Percentiles rank a stretch among this genome's conserved stretches.
phyloP scores from a whole-genome alignment of 192 early-diverging fungal genomes.

The Coemansia umbellata region DNA sequence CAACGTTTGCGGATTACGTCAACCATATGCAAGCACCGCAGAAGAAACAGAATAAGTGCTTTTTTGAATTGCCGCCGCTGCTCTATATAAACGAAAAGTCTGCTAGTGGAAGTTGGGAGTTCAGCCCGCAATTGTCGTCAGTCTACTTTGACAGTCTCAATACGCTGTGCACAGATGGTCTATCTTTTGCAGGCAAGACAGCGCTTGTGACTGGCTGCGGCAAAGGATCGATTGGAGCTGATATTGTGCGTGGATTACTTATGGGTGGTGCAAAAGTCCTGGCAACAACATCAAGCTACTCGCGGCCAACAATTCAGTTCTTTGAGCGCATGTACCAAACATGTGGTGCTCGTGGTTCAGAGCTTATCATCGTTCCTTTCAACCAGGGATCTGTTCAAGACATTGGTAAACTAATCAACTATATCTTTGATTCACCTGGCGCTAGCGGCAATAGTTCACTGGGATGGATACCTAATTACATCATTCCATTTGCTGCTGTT shows the following conservation, averaged over 20 bases:
- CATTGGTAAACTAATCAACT: constrained; percentile 69
- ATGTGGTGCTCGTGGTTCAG: constrained; percentile 79
- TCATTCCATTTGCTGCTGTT: constrained; percentile 91
- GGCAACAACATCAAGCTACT: constrained; percentile 89
- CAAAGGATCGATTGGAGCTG: constrained; percentile 85
- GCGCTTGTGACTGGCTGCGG: constrained; percentile 91
- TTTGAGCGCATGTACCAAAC: constrained; percentile 85
- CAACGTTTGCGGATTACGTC: constrained; percentile 82
- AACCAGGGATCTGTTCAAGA: constrained; percentile 88
- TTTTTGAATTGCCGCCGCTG: constrained; percentile 35
- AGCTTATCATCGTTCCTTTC: constrained; percentile 89
- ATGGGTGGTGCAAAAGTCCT: constrained; percentile 88
- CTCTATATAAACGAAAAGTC: constrained; percentile 10
- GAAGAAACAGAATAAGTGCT: not conserved
- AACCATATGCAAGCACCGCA: constrained; percentile 62
- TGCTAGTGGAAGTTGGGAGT: constrained; percentile 59
- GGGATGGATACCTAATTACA: constrained; percentile 87
- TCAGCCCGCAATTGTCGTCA: constrained; percentile 62
- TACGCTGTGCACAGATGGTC: constrained; percentile 66
- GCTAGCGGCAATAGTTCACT: constrained; percentile 60
- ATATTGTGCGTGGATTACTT: constrained; percentile 83
- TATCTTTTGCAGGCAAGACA: constrained; percentile 77
- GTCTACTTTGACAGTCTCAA: constrained; percentile 71
- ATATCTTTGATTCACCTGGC: constrained; percentile 65
- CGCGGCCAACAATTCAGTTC: constrained; percentile 71